Evolutionary conservation across 345 rosid genomes (phyloP), one percentile per base, ranked within the genome.

Genomic region (Bruguiera gymnorhiza): DNA sequence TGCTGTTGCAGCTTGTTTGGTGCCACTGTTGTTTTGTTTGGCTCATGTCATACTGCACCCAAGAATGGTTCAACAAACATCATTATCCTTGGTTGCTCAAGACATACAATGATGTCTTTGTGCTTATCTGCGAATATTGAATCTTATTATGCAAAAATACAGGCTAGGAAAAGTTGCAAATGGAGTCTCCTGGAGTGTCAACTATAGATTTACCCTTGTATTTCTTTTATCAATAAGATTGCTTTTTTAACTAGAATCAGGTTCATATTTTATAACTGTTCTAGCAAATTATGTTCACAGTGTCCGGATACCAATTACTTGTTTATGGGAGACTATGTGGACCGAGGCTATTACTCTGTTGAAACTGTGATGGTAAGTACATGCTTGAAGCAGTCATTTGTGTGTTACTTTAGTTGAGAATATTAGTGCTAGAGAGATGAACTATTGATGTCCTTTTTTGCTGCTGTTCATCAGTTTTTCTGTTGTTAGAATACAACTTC

Each of bases 311-410:
- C 97, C 75, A 93, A 88, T 80, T 93, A 93, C 83, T 79, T 93
- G 75, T 92, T 94, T 75, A 94, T 94, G 97, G 96, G 98, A 77
- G 97, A 94, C 73, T 91, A 94, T 72, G 98, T 94, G 56, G 97
- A 94, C 66, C 96, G 96, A 73, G 97, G 97, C 50, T 94, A 94
- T 80, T 94, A 94, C 75, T 94, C 98, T 46, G 96, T 94, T 60
- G 98, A 94, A 80, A 94, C 98, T 73, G 97, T 94, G 37, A 84
- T 97, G 69, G 98, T 93, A 83, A 50, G 89, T 75, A 3, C 50
- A 43, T 43, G n/a, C 23, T 20, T 53, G 30, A 48, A 21, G 29
- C 29, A 56, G 16, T 56, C 60, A 56, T 24, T 56, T 56, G 60
- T 15, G 3, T 56, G 26, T 10, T 16, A 21, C 8, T 10, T 1